Evolutionary conservation across 2,329 filamentous ascomycete genomes (phyloP).

Genomic region (Stagonosporopsis vannaccii): DNA sequence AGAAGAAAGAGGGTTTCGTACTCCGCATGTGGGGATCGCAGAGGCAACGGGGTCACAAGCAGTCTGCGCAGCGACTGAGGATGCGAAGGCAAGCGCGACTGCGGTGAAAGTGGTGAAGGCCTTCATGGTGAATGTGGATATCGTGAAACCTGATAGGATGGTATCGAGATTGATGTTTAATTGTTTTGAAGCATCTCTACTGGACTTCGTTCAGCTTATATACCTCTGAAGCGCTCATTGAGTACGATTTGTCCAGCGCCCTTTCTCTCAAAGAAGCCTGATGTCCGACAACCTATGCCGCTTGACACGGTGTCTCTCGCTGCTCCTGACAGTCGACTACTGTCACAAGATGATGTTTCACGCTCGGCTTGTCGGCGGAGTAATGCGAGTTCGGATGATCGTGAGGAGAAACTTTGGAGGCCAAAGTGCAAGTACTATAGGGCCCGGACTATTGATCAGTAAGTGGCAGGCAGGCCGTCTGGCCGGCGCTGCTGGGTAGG

Average conservation of each 20-base stretch:
- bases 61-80: constrained; percentile 20
- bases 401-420: constrained; percentile 1
- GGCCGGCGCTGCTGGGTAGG: background rate
- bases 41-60: constrained; percentile 21
- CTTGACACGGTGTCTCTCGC: background rate
- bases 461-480: background rate
- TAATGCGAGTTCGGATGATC: background rate
- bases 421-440: background rate
- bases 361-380: constrained; percentile 8
- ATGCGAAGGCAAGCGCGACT: constrained; percentile 8
- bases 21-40: constrained; percentile 22
- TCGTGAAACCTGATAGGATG: background rate
- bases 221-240: background rate
- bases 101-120: constrained; percentile 6
- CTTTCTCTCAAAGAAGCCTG: background rate
- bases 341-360: constrained; percentile 3
- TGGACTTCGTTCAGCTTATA: constrained; percentile 1
- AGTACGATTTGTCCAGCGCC: too few species aligned
- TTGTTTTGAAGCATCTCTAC: background rate
- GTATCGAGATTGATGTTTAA: background rate
- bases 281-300: background rate
- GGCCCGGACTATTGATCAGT: background rate
- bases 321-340: background rate
- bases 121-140: constrained; percentile 1
- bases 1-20: background rate